Base-by-base conservation (phyloP, 306 rosid genomes). In the Glycine latifolia region DNA sequence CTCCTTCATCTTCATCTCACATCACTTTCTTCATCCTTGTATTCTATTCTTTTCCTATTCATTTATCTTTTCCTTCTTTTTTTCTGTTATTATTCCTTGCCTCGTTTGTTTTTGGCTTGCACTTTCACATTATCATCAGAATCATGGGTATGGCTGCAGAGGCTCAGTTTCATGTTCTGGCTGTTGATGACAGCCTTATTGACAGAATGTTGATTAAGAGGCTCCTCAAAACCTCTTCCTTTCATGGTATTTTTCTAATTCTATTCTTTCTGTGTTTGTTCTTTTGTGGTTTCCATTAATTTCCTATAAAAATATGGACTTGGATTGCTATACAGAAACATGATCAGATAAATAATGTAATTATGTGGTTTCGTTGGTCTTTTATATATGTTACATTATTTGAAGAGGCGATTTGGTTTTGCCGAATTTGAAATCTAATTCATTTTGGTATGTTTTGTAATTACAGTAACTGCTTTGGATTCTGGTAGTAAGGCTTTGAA, bases 131-230 rank as follows among this genome's bases (percentile, higher is more conserved):
- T 15, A 2, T 5, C 20, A n/a, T 26, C 53, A 17, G 13, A 61
- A 54, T 67, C 43, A 94, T 94, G 97, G 93, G 89, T 46, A 15
- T 91, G 73, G 78, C 85, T 78, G 71, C 88, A 54, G 89, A 90
- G 62, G 41, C 89, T 8, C 94, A 82, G 76, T 92, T 91, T 58
- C 98, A 92, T 79, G 97, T 94, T 66, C 77, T 94, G 85, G 98
- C 97, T 68, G 98, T 94, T 59, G 97, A 94, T 87, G 98, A 94
- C 37, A 89, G 94, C 80, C 46, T 86, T 7, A 75, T 94, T 81
- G 98, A 94, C 61, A 84, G 97, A 79, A 94, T 90, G 84, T 56
- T 94, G 85, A 94, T 94, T 71, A 97, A 94, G 80, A 88, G 88
- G 56, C 92, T 94, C 77, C 97, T 94, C 82, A 92, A 89, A 81